Evolutionary conservation across 2,329 filamentous ascomycete genomes (phyloP).

Genomic region (Penicillium sumatraense): DNA sequence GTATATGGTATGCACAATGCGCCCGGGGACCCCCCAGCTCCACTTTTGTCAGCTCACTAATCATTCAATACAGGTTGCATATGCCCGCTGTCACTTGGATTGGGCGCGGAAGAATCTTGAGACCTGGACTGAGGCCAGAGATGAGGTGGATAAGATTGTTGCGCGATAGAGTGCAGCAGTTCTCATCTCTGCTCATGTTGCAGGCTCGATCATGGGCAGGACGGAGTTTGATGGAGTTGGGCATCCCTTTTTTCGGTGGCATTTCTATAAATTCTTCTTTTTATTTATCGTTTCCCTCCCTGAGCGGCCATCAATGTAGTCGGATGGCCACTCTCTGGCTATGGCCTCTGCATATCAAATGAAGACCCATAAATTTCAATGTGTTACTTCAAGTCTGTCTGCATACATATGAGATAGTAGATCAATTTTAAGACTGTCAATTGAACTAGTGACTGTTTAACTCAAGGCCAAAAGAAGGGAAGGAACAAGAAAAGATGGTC

Average conservation of each 20-base stretch:
- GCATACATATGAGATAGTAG: too few relatives aligned
- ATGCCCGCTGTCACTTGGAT: constrained; percentile 89
- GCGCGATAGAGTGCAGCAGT: constrained; percentile 32
- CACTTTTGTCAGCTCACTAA: constrained; percentile 4
- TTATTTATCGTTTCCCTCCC: background rate
- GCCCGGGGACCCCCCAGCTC: constrained; percentile 1
- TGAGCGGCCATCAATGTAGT: background rate
- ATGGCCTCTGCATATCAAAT: background rate
- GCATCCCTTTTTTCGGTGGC: constrained; percentile 1
- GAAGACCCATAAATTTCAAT: background rate
- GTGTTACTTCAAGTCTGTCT: too few relatives aligned
- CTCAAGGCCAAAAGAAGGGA: too few relatives aligned
- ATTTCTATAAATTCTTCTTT: background rate
- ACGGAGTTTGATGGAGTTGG: constrained; percentile 4
- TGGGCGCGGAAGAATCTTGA: constrained; percentile 92
- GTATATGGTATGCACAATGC: constrained; percentile 78
- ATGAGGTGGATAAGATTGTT: constrained; percentile 85
- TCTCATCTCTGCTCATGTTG: background rate
- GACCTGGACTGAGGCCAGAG: constrained; percentile 88
- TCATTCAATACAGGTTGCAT: constrained; percentile 69
- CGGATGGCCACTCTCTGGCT: background rate
- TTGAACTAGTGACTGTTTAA: too few relatives aligned
- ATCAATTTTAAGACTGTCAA: too few relatives aligned
- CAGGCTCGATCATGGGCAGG: too few relatives aligned
- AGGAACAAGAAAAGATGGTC: too few relatives aligned